phyloP scores from a whole-genome alignment of 2,329 filamentous ascomycete species.

The Huntiella bhutanensis region DNA sequence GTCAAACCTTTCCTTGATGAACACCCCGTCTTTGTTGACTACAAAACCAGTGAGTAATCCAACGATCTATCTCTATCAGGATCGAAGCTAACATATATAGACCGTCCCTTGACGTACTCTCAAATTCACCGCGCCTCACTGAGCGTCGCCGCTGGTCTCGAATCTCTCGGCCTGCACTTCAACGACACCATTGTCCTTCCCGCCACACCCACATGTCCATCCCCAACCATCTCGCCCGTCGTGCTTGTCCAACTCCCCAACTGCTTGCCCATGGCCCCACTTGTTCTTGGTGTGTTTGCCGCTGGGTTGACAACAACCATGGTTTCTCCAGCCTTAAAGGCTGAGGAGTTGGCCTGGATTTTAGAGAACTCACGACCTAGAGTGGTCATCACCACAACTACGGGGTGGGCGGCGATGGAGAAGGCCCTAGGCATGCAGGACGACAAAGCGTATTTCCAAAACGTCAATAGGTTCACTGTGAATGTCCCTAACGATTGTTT shows the following conservation, averaged over 20 bases:
- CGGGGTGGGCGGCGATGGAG: conserved; percentile 18
- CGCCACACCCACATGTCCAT: conserved; percentile 21
- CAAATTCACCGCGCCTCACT: conserved; percentile 20
- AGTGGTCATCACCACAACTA: conserved; percentile 20
- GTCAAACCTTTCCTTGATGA: conserved; percentile 18
- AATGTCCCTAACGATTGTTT: conserved; percentile 20
- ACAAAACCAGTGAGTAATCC: conserved; percentile 19
- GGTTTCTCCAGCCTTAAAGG: conserved; percentile 22
- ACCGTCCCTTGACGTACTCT: conserved; percentile 20
- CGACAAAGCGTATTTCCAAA: conserved; percentile 17
- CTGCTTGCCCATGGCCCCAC: conserved; percentile 21
- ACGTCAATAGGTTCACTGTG: conserved; percentile 42
- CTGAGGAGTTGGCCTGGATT: conserved; percentile 23
- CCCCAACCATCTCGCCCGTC: conserved; percentile 22
- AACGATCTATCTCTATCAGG: background rate
- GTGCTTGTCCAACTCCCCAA: conserved; percentile 26
- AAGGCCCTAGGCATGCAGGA: conserved; percentile 19
- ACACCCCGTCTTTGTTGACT: conserved; percentile 22
- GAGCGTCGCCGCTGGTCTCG: conserved; percentile 20
- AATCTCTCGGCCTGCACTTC: conserved; percentile 20
- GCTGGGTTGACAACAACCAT: conserved; percentile 23
- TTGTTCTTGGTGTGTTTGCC: conserved; percentile 21
- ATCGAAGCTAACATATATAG: conserved; percentile 13
- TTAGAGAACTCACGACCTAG: conserved; percentile 22
- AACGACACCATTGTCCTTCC: conserved; percentile 19